phyloP scores from a whole-genome alignment of 2,329 filamentous ascomycete species.

The Sporothrix inflata region DNA sequence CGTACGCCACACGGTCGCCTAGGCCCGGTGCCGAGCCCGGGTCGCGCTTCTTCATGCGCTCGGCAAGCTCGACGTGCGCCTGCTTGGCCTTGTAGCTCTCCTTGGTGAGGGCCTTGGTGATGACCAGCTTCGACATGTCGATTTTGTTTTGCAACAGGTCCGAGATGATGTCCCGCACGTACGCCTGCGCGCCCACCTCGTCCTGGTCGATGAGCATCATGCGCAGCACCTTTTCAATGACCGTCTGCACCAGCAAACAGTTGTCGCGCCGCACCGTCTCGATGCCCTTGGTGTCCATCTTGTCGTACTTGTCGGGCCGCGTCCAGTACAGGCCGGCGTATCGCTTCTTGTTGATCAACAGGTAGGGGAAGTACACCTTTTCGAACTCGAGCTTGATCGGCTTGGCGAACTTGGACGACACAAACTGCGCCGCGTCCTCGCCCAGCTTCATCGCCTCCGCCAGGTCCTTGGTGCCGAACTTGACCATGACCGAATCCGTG shows the following conservation, averaged over 20 bases:
- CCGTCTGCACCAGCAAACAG: slow-evolving; percentile 90
- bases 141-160: slow-evolving; percentile 96
- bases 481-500: slow-evolving; percentile 99
- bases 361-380: slow-evolving; percentile 97
- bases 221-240: slow-evolving; percentile 92
- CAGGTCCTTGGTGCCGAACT: slow-evolving; percentile 89
- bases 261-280: slow-evolving; percentile 98
- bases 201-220: slow-evolving; percentile 97
- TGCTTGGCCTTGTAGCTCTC: slow-evolving; percentile 88
- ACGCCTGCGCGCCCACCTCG: slow-evolving; percentile 89
- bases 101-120: slow-evolving; percentile 95
- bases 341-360: slow-evolving; percentile 99
- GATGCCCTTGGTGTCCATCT: slow-evolving; percentile 99
- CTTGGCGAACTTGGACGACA: slow-evolving; percentile 90
- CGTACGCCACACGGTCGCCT: slow-evolving; percentile 95
- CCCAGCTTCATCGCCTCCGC: slow-evolving; percentile 90
- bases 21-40: slow-evolving; percentile 89
- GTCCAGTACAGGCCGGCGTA: slow-evolving; percentile 99
- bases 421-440: slow-evolving; percentile 85
- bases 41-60: slow-evolving; percentile 96
- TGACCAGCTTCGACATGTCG: slow-evolving; percentile 98
- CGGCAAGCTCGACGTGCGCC: slow-evolving; percentile 91
- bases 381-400: slow-evolving; percentile 99
- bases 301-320: slow-evolving; percentile 90
- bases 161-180: slow-evolving; percentile 94